Conservation (phyloP, 75 land plant species). For the Pinus taeda region DNA sequence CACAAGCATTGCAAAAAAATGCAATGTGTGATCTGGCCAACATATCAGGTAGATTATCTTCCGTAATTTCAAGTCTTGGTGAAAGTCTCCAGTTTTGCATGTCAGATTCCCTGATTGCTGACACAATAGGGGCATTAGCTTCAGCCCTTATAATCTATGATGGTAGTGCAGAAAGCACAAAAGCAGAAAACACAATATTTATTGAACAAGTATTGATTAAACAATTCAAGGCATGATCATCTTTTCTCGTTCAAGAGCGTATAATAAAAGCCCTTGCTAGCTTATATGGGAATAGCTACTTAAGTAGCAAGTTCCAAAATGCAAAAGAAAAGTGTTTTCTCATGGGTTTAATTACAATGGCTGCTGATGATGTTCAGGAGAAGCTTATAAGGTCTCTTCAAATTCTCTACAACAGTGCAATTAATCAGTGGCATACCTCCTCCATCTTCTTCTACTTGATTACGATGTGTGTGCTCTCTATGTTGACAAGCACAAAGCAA, state of each 20-base stretch:
- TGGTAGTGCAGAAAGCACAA: conserved; percentile 45
- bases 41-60: conserved; percentile 87
- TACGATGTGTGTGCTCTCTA: too few relatives aligned
- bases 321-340: conserved; percentile 87
- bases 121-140: conserved; percentile 90
- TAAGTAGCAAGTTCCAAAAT: conserved; percentile 51
- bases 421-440: conserved; percentile 70
- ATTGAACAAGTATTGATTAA: conserved; percentile 80
- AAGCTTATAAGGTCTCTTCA: conserved; percentile 71
- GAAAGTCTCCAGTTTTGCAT: conserved; percentile 73
- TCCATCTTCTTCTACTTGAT: too few relatives aligned
- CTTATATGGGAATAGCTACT: conserved; percentile 77
- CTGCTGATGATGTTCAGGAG: conserved; percentile 77
- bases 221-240: conserved; percentile 56
- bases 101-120: conserved; percentile 79
- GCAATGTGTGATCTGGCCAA: conserved; percentile 96
- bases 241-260: conserved; percentile 79
- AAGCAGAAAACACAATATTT: conserved; percentile 56
- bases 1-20: conserved; percentile 96
- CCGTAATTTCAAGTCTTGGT: conserved; percentile 84
- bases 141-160: conserved; percentile 95
- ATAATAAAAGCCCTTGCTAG: conserved; percentile 92
- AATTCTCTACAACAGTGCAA: conserved; percentile 54
- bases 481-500: too few relatives aligned
- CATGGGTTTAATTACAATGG: conserved; percentile 96